Base-by-base conservation (phyloP, 768 basidiomycete genomes). In the Dentipellis fragilis region DNA sequence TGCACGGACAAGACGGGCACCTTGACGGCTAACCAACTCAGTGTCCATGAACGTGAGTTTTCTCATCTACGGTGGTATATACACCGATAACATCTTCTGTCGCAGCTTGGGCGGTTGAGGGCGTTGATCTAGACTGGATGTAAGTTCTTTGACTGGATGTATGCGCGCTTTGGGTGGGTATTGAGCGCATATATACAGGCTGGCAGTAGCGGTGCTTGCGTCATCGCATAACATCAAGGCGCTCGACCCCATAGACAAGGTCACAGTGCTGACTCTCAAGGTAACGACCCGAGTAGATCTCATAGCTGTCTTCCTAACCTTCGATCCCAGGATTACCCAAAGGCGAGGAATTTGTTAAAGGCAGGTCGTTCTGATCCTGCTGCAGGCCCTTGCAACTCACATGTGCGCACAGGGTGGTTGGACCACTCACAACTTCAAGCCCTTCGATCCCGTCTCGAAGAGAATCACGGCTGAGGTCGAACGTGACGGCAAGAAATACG, bases 381-480 rank as follows among this genome's bases (percentile, higher is more conserved):
- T 4, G 12, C 48, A 12, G 7, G 29, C 9, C 16, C 6, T 5
- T 11, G 19, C 10, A 17, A 1, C 34, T 59, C 7, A 38, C 40
- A n/a, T 9, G 3, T 19, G 17, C 22, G 21, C 29, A 40, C 63
- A 66, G 54, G 56, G 59, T 14, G 75, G 75, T 19, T 78, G 76
- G 76, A 67, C 64, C 51, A 78, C 76, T 21, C 54, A 67, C 62
- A 74, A 73, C 56, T 78, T 78, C 63, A 66, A 67, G 6, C 76
- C 76, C 7, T 77, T 77, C 60, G 74, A 78, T 58, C 77, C 76
- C 10, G 76, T 78, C 42, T 75, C 74, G 50, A 77, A 78, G 64
- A 73, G 76, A 36, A 78, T 78, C 62, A 75, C 74, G 22, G 73
- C 75, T 17, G 73, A 76, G 58, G 72, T 78, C 22, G 71, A 73